phyloP scores from a whole-genome alignment of 2,329 filamentous ascomycete species.

The Arthrobotrys megalospora region DNA sequence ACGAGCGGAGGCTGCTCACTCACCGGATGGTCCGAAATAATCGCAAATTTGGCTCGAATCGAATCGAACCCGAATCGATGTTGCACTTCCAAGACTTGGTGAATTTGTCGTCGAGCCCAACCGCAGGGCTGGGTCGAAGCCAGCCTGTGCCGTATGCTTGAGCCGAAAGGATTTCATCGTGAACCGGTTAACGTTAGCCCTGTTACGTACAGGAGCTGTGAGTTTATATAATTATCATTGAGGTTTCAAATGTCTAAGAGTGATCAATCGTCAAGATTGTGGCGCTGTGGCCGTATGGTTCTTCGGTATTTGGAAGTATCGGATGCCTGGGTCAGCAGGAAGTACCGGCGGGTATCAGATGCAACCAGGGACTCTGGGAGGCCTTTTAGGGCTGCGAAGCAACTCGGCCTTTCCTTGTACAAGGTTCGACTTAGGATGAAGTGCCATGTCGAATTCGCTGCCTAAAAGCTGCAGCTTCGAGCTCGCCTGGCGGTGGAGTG shows the following conservation, averaged over 20 bases:
- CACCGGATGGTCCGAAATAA: constrained; percentile 10
- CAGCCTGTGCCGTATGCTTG: constrained; percentile 1
- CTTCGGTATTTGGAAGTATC: constrained; percentile 29
- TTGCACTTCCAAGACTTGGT: neutral
- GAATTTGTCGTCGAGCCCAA: constrained; percentile 16
- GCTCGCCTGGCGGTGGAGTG: neutral
- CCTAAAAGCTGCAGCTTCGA: constrained; percentile 13
- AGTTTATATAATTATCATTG: constrained; percentile 15
- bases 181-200: neutral
- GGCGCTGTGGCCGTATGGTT: constrained; percentile 21
- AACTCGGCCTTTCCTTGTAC: neutral
- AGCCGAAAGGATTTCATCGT: constrained; percentile 20
- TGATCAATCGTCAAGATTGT: constrained; percentile 25
- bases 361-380: constrained; percentile 17
- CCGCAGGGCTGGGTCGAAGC: constrained; percentile 9
- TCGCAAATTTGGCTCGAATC: constrained; percentile 9
- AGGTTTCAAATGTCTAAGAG: constrained; percentile 12
- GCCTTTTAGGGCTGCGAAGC: constrained; percentile 13
- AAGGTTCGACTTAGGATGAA: neutral
- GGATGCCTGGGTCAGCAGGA: constrained; percentile 22
- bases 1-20: constrained; percentile 11
- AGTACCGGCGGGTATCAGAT: constrained; percentile 17
- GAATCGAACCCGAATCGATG: neutral
- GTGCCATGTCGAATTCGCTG: constrained; percentile 3
- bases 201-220: constrained; percentile 2